Conservation (phyloP, 2,329 filamentous ascomycete species). For the Sporothrix brasiliensis region DNA sequence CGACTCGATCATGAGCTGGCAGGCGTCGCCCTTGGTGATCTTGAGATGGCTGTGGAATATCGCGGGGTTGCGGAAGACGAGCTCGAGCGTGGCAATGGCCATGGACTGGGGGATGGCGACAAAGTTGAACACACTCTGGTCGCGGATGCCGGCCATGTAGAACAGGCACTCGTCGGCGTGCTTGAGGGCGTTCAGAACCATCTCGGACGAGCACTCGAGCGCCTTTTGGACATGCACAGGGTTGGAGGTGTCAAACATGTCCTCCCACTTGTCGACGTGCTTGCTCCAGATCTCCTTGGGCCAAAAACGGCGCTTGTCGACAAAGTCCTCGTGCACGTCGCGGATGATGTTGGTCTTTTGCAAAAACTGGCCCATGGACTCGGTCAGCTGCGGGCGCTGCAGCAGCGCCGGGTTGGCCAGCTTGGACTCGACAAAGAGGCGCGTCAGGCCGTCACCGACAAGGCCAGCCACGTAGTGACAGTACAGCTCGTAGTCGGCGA, state of each 20-base stretch:
- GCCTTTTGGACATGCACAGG: slow-evolving; percentile 66
- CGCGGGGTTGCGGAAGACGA: slow-evolving; percentile 86
- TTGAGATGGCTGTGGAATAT: slow-evolving; percentile 90
- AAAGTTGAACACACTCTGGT: slow-evolving; percentile 99
- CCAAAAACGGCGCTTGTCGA: slow-evolving; percentile 89
- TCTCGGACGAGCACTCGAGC: slow-evolving; percentile 84
- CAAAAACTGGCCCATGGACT: slow-evolving; percentile 96
- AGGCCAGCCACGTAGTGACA: slow-evolving; percentile 98
- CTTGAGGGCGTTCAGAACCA: slow-evolving; percentile 86
- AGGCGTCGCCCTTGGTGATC: slow-evolving; percentile 93
- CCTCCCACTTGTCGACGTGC: slow-evolving; percentile 85
- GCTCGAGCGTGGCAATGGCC: slow-evolving; percentile 92
- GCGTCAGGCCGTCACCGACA: slow-evolving; percentile 91
- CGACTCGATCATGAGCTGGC: slow-evolving; percentile 86
- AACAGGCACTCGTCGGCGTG: slow-evolving; percentile 93
- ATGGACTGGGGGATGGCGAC: slow-evolving; percentile 95
- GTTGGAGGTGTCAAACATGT: slow-evolving; percentile 68
- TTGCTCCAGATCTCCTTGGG: slow-evolving; percentile 97
- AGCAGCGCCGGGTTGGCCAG: slow-evolving; percentile 85
- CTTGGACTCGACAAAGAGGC: slow-evolving; percentile 82
- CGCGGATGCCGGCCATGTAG: slow-evolving; percentile 91
- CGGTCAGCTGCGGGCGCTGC: slow-evolving; percentile 76
- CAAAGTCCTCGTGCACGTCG: slow-evolving; percentile 86
- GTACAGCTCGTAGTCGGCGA: slow-evolving; percentile 92
- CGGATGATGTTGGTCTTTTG: slow-evolving; percentile 99